Evolutionary conservation across 192 early-diverging fungal genomes (phyloP).

Genomic region (Mortierella alpina): DNA sequence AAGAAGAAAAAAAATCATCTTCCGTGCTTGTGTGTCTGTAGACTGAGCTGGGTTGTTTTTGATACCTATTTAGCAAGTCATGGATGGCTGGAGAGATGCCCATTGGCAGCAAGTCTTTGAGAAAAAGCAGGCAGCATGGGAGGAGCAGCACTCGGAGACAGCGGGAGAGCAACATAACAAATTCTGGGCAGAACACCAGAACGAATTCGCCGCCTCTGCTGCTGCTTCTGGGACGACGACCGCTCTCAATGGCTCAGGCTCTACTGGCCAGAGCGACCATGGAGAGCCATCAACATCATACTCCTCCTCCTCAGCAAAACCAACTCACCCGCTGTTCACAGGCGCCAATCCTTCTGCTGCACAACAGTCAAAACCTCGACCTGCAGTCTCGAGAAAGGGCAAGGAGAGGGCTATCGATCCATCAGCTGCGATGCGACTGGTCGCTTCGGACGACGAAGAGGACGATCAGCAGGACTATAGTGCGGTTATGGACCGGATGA

Average conservation of each 20-base stretch:
- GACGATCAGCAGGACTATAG: conserved; percentile 26
- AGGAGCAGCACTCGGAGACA: conserved; percentile 10
- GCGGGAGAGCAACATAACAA: conserved; percentile 4
- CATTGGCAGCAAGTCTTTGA: conserved; percentile 25
- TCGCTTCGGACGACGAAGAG: conserved; percentile 32
- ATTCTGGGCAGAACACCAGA: conserved; percentile 20
- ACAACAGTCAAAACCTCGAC: conserved; percentile 5
- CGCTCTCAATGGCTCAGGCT: background rate
- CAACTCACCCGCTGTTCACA: background rate
- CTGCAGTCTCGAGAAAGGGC: conserved; percentile 20
- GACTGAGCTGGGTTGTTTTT: background rate
- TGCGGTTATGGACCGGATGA: conserved; percentile 23
- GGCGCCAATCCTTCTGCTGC: background rate
- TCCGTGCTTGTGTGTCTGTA: background rate
- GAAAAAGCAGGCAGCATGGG: background rate
- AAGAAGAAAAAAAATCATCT: background rate
- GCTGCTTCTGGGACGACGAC: background rate
- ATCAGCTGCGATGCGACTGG: conserved; percentile 32
- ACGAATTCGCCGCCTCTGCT: background rate
- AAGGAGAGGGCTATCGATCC: conserved; percentile 25
- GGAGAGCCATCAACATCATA: background rate
- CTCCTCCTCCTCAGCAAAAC: conserved; percentile 1
- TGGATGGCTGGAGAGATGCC: conserved; percentile 49
- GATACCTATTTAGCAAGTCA: conserved; percentile 11
- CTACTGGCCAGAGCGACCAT: background rate